Evolutionary conservation across 2,329 filamentous ascomycete species (phyloP).

Genomic region (Tolypocladium album): DNA sequence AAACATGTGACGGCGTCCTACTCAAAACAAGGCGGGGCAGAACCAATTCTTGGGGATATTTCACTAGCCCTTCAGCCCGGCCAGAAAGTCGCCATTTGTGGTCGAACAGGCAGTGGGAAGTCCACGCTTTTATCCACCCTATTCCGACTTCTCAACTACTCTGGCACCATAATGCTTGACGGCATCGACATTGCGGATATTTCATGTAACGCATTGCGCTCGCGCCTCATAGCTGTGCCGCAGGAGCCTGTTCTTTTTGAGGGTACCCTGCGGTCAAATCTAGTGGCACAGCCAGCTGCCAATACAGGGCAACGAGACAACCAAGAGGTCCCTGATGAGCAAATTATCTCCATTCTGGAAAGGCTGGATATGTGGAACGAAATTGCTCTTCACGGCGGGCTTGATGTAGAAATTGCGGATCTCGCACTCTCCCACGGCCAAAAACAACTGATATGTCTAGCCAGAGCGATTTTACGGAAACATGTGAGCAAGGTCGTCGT

Average conservation of each 20-base stretch:
- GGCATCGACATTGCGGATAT: slow-evolving; percentile 23
- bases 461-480: slow-evolving; percentile 13
- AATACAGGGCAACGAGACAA: too few species aligned
- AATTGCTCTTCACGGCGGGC: slow-evolving; percentile 4
- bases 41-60: slow-evolving; percentile 9
- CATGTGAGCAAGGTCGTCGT: slow-evolving; percentile 17
- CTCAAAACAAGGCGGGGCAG: background rate
- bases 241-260: slow-evolving; percentile 39
- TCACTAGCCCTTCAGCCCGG: slow-evolving; percentile 14
- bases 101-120: slow-evolving; percentile 27
- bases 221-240: slow-evolving; percentile 34
- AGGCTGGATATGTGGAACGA: slow-evolving; percentile 2
- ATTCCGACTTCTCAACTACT: slow-evolving; percentile 25
- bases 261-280: slow-evolving; percentile 19
- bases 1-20: slow-evolving; percentile 16
- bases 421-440: slow-evolving; percentile 10
- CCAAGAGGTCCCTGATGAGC: too few species aligned
- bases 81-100: slow-evolving; percentile 20
- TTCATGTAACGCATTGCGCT: slow-evolving; percentile 26
- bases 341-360: too few species aligned
- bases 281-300: too few species aligned
- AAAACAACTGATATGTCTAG: slow-evolving; percentile 11
- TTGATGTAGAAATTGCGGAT: slow-evolving; percentile 6
- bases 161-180: slow-evolving; percentile 27
- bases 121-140: slow-evolving; percentile 25